Conservation (phyloP, 2,329 filamentous ascomycete genomes). For the Helicocarpus griseus region DNA sequence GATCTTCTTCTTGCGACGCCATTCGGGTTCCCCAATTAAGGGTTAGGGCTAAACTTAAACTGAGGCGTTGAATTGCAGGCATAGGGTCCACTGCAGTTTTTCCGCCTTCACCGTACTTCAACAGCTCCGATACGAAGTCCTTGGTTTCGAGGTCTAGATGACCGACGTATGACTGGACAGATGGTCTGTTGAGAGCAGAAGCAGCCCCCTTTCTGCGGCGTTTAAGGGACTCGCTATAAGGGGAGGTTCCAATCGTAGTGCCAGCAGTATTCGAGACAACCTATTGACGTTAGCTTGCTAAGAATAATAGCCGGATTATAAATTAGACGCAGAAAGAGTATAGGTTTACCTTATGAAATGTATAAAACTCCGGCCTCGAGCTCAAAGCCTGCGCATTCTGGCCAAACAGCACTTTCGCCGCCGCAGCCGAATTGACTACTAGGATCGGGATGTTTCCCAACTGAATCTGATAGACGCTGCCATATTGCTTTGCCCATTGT, state of each 20-base stretch:
- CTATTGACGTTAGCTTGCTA: conserved; percentile 20
- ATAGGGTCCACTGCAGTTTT: conserved; percentile 50
- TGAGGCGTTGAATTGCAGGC: conserved; percentile 58
- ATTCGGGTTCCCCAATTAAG: conserved; percentile 59
- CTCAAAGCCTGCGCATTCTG: conserved; percentile 46
- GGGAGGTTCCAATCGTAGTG: conserved; percentile 59
- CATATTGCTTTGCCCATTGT: conserved; percentile 42
- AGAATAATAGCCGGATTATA: neutral
- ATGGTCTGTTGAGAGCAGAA: conserved; percentile 55
- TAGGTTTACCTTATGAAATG: conserved; percentile 45
- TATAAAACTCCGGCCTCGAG: conserved; percentile 49
- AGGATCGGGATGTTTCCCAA: conserved; percentile 49
- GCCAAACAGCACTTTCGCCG: conserved; percentile 43
- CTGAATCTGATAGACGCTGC: conserved; percentile 48
- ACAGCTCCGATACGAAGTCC: conserved; percentile 53
- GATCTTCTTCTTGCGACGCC: conserved; percentile 46
- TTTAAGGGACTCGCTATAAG: conserved; percentile 56
- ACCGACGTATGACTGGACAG: conserved; percentile 52
- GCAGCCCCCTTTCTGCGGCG: conserved; percentile 55
- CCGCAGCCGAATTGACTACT: conserved; percentile 45
- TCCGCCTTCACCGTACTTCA: conserved; percentile 48
- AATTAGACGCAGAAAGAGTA: neutral
- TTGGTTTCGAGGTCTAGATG: conserved; percentile 55
- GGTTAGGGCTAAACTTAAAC: conserved; percentile 52
- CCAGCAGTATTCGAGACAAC: conserved; percentile 56